Conservation (phyloP, 2,329 filamentous ascomycete species). For the Thermochaetoides dissita region DNA sequence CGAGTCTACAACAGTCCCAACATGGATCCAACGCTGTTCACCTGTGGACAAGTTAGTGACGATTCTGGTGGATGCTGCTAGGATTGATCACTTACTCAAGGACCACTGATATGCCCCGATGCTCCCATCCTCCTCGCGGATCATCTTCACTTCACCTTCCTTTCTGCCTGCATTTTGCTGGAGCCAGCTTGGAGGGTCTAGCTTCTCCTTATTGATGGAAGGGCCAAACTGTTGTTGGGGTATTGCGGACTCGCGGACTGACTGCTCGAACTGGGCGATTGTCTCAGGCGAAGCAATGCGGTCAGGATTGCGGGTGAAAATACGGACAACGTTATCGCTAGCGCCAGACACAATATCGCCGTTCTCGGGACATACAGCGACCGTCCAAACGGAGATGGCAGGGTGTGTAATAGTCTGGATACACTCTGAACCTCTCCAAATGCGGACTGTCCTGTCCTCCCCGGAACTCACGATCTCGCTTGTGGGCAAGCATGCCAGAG, state of each 20-base stretch:
- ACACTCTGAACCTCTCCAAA: conserved; percentile 76
- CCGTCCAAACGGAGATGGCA: conserved; percentile 89
- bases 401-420: conserved; percentile 94
- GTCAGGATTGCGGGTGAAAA: conserved; percentile 64
- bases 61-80: too few species aligned
- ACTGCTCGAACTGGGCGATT: conserved; percentile 63
- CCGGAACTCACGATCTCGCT: conserved; percentile 84
- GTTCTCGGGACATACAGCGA: conserved; percentile 66
- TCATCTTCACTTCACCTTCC: conserved; percentile 90
- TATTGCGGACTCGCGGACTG: conserved; percentile 71
- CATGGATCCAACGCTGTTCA: conserved; percentile 64
- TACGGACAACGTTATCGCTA: conserved; percentile 71
- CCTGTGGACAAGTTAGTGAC: conserved; percentile 22
- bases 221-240: conserved; percentile 71
- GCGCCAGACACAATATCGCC: conserved; percentile 91
- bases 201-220: conserved; percentile 72
- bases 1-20: conserved; percentile 89
- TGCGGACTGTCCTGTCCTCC: conserved; percentile 81
- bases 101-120: conserved; percentile 88
- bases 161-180: conserved; percentile 75
- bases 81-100: conserved; percentile 20
- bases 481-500: conserved; percentile 59
- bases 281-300: conserved; percentile 56
- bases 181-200: conserved; percentile 80
- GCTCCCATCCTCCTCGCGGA: conserved; percentile 65